A percentile compares a stretch with the other conserved stretches of the same genome.
These are phyloP conservation scores for Solanum boliviense DNA, from an alignment of 257 asterid genomes.

Conservation along the genomic window DNA sequence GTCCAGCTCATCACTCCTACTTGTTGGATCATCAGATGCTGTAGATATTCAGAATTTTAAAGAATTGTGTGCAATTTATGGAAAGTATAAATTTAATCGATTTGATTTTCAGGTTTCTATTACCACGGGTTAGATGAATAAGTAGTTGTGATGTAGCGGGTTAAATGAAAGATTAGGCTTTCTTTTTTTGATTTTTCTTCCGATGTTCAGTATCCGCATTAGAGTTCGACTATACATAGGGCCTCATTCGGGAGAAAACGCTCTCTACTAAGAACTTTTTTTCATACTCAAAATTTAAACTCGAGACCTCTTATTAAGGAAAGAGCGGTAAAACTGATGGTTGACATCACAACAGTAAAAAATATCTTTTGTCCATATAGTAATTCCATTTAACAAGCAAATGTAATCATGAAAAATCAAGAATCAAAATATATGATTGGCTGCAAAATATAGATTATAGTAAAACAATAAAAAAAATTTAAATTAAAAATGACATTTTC, in stretches of 20 bases:
- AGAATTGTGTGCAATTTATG: not conserved
- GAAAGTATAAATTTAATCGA: not conserved
- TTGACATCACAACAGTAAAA: not conserved
- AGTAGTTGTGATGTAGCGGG: no score
- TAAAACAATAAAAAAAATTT: not conserved
- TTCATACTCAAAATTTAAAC: no score
- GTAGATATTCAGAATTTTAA: not conserved
- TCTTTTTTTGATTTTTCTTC: no score
- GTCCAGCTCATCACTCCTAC: not conserved
- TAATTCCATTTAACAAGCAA: not conserved
- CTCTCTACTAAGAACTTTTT: no score
- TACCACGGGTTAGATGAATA: no score
- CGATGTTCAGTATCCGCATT: no score
- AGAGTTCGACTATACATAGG: rapidly evolving
- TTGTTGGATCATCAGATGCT: not conserved
- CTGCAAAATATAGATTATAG: not conserved
- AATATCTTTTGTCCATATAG: not conserved
- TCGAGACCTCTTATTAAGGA: rapidly evolving
- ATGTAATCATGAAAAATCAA: not conserved
- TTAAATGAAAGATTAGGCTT: no score
- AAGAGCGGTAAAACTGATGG: not conserved
- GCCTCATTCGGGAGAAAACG: not conserved
- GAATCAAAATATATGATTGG: not conserved
- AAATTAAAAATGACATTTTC: not conserved
- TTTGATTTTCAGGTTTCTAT: no score